phyloP scores from a whole-genome alignment of 768 basidiomycete species.

The Russula olivacea region DNA sequence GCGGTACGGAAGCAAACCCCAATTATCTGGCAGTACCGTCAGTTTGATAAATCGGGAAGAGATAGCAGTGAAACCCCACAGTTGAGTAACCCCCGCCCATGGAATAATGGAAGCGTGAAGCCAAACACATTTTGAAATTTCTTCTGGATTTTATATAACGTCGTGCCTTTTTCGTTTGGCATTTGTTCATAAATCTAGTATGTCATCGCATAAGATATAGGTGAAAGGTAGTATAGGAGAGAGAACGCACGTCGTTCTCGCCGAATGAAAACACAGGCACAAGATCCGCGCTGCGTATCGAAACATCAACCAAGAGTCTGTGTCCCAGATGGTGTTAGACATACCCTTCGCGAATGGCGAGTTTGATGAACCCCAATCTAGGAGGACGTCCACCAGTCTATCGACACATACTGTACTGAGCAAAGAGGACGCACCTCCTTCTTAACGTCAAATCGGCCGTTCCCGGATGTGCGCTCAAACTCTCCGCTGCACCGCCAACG shows the following conservation, averaged over 20 bases:
- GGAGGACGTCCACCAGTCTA: not conserved
- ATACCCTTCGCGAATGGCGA: conserved; percentile 85
- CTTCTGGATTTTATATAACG: conserved; percentile 79
- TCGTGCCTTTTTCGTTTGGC: conserved; percentile 91
- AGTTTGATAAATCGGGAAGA: not conserved
- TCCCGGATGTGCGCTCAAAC: conserved; percentile 90
- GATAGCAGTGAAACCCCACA: conserved; percentile 45
- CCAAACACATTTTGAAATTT: conserved; percentile 90
- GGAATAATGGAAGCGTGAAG: conserved; percentile 96
- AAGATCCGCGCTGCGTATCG: conserved; percentile 67
- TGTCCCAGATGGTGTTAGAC: conserved; percentile 22
- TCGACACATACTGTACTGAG: not conserved
- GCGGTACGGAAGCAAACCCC: conserved; percentile 94
- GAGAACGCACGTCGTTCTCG: conserved; percentile 81
- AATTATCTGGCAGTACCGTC: conserved; percentile 60
- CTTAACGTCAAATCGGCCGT: conserved; percentile 85
- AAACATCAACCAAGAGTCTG: conserved; percentile 4
- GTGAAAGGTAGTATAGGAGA: conserved; percentile 3
- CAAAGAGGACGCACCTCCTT: conserved; percentile 47
- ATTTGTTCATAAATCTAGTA: conserved; percentile 91
- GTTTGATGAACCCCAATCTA: conserved; percentile 91
- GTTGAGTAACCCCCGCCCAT: conserved; percentile 90
- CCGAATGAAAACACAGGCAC: conserved; percentile 99
- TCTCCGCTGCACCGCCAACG: conserved; percentile 94
- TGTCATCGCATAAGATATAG: not conserved